These are phyloP conservation scores for Boechera divaricarpa DNA, from an alignment of 345 rosid genomes.

Conservation along the genomic window DNA sequence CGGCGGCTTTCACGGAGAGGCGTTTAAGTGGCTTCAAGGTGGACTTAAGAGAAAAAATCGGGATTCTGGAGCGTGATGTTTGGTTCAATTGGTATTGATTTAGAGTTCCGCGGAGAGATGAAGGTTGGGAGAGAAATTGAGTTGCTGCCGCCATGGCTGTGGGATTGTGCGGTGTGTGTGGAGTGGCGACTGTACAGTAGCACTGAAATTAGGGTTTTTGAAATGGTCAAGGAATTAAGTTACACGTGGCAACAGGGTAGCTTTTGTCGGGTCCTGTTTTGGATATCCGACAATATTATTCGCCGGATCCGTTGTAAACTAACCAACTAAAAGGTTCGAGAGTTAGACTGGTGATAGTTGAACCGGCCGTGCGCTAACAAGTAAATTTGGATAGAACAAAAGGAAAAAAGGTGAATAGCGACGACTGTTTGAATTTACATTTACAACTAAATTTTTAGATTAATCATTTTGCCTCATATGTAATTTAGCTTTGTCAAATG, in stretches of 20 bases:
- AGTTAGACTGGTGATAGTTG: background rate
- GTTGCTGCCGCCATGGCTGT: constrained; percentile 44
- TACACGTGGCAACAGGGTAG: constrained; percentile 17
- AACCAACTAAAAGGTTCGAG: no score
- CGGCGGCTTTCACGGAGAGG: constrained; percentile 59
- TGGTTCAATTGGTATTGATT: constrained; percentile 45
- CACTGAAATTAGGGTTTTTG: constrained; percentile 35
- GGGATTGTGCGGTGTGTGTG: background rate
- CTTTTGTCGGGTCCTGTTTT: constrained; percentile 11
- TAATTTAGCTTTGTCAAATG: no score
- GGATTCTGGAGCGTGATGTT: constrained; percentile 49
- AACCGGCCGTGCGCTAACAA: background rate
- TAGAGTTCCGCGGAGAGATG: constrained; percentile 51
- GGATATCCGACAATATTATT: background rate
- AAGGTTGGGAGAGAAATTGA: constrained; percentile 41
- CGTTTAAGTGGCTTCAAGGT: constrained; percentile 40
- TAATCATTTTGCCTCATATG: background rate
- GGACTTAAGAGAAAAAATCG: constrained; percentile 50
- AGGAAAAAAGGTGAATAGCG: no score
- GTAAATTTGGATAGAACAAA: background rate
- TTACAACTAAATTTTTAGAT: background rate
- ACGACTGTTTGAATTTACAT: background rate
- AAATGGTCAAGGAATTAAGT: constrained; percentile 13
- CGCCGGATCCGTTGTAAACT: no score
- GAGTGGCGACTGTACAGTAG: constrained; percentile 20